Evolutionary conservation across 2,329 filamentous ascomycete species (phyloP), one percentile per base, ranked within the genome.

Genomic region (Pseudogymnoascus sp.): DNA sequence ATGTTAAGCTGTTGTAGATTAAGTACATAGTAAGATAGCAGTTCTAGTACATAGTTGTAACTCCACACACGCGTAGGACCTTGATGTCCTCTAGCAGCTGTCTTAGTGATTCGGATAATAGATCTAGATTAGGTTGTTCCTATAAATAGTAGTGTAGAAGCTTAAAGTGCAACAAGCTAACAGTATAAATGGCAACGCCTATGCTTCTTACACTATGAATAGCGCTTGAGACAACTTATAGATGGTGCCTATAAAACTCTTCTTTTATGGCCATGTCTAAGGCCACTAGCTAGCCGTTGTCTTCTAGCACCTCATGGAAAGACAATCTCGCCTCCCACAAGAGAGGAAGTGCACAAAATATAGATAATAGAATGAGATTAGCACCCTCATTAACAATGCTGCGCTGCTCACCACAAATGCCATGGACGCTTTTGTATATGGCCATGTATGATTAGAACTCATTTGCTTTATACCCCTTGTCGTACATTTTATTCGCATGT

Each of bases 261-360:
- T 62, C 31, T 13, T 48, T n/a, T 48, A 48, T 48, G 27, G n/a
- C 4, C 42, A 48, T 48, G 42, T 71, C 66, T 74, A 74, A 35
- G 55, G 29, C 27, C 5, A 51, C 12, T 58, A 38, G 39, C 58
- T 6, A 27, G 58, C 15, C 25, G 12, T 59, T 17, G n/a, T 15
- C 58, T 17, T 63, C 33, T 29, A 42, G 17, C 62, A 35, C 21
- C 58, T 55, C 41, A 35, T 5, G 10, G 62, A 63, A 63, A 13
- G 21, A 55, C 62, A 63, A 63, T 15, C 59, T 33, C 42, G 61
- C 62, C 39, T 63, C 59, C 38, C 15, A 36, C 31, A 63, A 51
- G 33, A 25, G 17, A 63, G 61, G 61, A 60, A 63, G 61, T 35
- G 48, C 61, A 39, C 48, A 35, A 8, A 62, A 21, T 7, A 21